Percentiles rank a stretch among this genome's conserved stretches.
Evolutionary conservation across 192 early-diverging fungal genomes (phyloP).

Genomic region (Coemansia sp.): DNA sequence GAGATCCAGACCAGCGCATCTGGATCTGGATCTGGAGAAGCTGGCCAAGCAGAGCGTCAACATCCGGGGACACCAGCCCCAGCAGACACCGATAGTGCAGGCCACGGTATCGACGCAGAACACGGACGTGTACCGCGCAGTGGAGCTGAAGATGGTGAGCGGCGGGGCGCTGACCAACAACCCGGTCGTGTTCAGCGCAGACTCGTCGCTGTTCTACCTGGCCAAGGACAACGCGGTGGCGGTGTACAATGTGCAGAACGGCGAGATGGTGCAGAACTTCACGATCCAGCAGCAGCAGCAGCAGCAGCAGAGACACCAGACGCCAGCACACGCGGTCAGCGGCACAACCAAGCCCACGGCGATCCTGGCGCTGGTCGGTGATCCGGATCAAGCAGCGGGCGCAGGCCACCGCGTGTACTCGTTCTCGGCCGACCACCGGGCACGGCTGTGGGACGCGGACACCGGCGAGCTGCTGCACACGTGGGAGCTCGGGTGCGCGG

Average conservation of each 20-base stretch:
- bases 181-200: conserved; percentile 45
- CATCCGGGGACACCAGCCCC: not conserved
- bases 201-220: conserved; percentile 48
- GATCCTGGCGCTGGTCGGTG: conserved; percentile 38
- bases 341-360: conserved; percentile 12
- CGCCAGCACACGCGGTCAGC: not conserved
- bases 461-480: conserved; percentile 17
- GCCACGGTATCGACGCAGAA: conserved; percentile 25
- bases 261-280: conserved; percentile 52
- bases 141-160: conserved; percentile 41
- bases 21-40: conserved; percentile 18
- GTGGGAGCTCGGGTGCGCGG: conserved; percentile 28
- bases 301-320: not conserved
- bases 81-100: conserved; percentile 29
- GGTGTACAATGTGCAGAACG: conserved; percentile 50
- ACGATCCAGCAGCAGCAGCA: conserved; percentile 10
- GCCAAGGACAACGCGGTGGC: conserved; percentile 49
- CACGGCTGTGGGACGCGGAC: conserved; percentile 43
- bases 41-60: conserved; percentile 9
- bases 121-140: conserved; percentile 22
- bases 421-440: conserved; percentile 36
- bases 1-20: conserved; percentile 19
- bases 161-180: conserved; percentile 42
- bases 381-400: not conserved
- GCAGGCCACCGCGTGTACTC: conserved; percentile 31